Base-by-base conservation (phyloP, 352 stramenopile genomes). In the Globisporangium radiosum region DNA sequence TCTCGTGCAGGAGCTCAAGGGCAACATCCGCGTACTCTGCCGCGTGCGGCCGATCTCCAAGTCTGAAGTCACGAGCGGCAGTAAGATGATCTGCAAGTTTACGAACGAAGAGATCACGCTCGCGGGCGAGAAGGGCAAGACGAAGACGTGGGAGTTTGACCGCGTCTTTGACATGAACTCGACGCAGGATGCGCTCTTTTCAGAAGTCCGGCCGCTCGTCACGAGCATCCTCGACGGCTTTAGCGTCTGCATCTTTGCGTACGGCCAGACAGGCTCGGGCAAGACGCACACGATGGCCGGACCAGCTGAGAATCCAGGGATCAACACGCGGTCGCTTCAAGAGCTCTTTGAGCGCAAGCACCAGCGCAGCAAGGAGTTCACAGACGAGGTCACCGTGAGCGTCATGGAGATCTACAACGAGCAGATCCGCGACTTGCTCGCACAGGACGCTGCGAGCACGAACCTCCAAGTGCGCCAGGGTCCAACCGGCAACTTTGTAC, bases 331-430 rank as follows among this genome's bases (percentile, higher is more conserved):
- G 11, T 88, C 88, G 8, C 65, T 96, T 44, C 77, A 90, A 55
- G 81, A 93, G 54, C 68, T 96, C 17, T 95, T 96, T 60, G 71
- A 77, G 45, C 73, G 81, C 51, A 94, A 93, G 62, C 62, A 59
- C 1, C 66, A 81, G 13, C 85, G 85, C 15, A 58, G 65, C 2
- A 82, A 90, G 25, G 87, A 95, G 52, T 88, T 81, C 52, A 73
- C 90, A 44, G 92, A 97, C 61, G 76, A 90, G 39, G 75, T 97
- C 59, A 87, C 79, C 0, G 85, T 97, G 36, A 96, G 83, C 59
- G 86, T 99, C 58, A 86, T 98, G 60, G 95, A 99, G 73, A 98
- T 99, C 38, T 97, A 98, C 73, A 97, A 99, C 64, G 95, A 99
- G 64, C 89, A 96, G 60, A 89, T 99, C 47, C 81, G 88, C 45